A percentile compares a stretch with the other conserved stretches of the same genome.
These are phyloP conservation scores for Teratosphaeria viscida DNA, from an alignment of 2,329 filamentous ascomycete species.

Conservation along the genomic window DNA sequence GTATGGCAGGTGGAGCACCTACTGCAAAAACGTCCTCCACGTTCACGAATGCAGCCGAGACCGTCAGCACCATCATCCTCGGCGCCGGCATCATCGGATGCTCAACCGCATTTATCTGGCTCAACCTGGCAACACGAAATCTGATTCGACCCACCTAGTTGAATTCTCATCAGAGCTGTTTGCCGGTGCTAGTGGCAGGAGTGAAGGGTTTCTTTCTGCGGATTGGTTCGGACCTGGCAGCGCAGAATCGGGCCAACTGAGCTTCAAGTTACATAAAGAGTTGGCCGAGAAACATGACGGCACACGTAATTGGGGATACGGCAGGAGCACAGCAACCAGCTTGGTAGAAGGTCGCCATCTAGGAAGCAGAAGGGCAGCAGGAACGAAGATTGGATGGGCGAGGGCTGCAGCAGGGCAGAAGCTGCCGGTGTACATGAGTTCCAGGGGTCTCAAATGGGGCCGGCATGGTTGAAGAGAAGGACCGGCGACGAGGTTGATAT, in stretches of 20 bases:
- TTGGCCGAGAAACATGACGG: constrained; percentile 54
- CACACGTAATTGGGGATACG: constrained; percentile 48
- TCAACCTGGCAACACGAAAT: constrained; percentile 25
- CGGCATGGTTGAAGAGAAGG: constrained; percentile 49
- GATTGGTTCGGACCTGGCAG: constrained; percentile 46
- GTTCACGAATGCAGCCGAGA: constrained; percentile 14
- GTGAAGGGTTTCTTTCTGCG: constrained; percentile 61
- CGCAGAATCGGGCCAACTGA: constrained; percentile 52
- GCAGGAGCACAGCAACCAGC: constrained; percentile 44
- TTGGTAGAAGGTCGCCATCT: constrained; percentile 42
- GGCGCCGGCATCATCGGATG: constrained; percentile 61
- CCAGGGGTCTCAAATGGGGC: constrained; percentile 28
- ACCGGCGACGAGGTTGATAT: constrained; percentile 48
- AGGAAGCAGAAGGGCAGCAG: constrained; percentile 29
- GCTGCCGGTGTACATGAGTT: constrained; percentile 32
- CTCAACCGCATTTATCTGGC: constrained; percentile 63
- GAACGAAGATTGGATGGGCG: constrained; percentile 53
- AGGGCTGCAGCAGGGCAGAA: constrained; percentile 53
- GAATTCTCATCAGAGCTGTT: constrained; percentile 54
- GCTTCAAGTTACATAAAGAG: constrained; percentile 56
- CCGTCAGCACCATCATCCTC: constrained; percentile 52
- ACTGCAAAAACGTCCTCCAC: constrained; percentile 5
- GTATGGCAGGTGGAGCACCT: not conserved
- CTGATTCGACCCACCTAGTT: constrained; percentile 45
- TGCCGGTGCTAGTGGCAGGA: constrained; percentile 61